Base-by-base conservation (phyloP, 2,329 filamentous ascomycete species). In the Penicillium sp. region DNA sequence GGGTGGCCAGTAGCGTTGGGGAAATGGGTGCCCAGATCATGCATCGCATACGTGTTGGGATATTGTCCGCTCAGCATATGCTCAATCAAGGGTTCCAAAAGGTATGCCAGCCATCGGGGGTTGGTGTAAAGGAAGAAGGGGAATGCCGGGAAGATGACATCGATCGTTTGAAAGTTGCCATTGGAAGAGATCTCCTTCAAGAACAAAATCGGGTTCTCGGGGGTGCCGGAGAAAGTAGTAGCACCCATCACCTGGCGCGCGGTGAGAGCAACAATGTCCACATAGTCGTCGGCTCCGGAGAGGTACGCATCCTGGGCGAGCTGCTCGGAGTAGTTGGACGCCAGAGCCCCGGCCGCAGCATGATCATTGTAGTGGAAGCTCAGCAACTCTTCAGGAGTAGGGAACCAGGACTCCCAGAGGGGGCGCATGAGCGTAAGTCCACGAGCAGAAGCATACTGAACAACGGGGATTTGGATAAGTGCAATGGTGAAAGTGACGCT, bases 111-210 rank as follows among this genome's bases (percentile, higher is more conserved):
- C 84, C 85, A 90, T 41, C 77, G 72, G 2, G 85, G 85, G 51
- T 89, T 88, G 12, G 85, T 88, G 57, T 90, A 92, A 13, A 90
- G 61, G 69, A 90, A 90, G 71, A 90, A 92, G 0, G 86, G 85
- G 63, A 87, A 89, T 0, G 85, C 76, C 0, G 85, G 86, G 68
- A 88, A 92, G 52, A 93, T 90, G 39, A 93, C 84, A 65, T 90
- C 85, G 8, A 92, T 83, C 0, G 85, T 92, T 58, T 92, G 85
- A 61, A 81, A 81, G 54, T 93, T 90, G 3, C 85, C 85, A 52
- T 90, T 84, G 2, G 83, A 88, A 1, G 84, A 87, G 39, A 92
- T 90, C 60, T 92, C 86, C 58, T 92, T 92, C 43, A 90, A 66
- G 64, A 92, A 92, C 14, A 92, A 62, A 28, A 90, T 73, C 0